Conservation (phyloP, 1,284 basidiomycete species). For the Melampsora americana region DNA sequence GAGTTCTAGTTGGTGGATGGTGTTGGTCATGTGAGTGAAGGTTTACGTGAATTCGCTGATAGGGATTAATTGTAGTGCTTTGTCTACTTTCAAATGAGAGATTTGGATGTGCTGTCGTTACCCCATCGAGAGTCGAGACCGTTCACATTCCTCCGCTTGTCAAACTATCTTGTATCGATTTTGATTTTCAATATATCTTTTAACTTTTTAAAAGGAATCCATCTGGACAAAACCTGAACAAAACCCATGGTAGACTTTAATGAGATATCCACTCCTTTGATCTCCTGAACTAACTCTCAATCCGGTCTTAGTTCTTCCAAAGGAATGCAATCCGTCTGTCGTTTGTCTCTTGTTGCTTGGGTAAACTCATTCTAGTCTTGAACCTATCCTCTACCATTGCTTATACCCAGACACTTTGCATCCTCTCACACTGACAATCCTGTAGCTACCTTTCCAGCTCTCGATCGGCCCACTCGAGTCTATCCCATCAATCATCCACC, state of each 20-base stretch:
- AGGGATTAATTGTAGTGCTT: too few species aligned
- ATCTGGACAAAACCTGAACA: neutral
- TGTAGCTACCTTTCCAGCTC: neutral
- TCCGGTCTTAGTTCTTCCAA: neutral
- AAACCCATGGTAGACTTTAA: neutral
- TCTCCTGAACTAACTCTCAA: neutral
- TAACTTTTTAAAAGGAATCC: neutral
- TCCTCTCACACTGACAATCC: neutral
- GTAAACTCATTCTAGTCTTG: neutral
- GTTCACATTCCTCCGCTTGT: too few species aligned
- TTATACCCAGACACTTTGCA: neutral
- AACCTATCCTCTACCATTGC: neutral
- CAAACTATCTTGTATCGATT: too few species aligned
- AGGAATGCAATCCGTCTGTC: neutral
- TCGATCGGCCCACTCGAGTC: neutral
- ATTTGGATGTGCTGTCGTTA: too few species aligned
- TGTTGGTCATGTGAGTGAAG: too few species aligned
- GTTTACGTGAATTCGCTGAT: too few species aligned
- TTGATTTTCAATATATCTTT: neutral
- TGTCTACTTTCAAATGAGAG: too few species aligned
- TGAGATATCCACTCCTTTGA: conserved; percentile 4
- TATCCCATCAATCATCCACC: neutral
- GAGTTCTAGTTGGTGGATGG: too few species aligned
- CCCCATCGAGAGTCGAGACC: too few species aligned
- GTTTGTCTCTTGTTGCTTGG: neutral